Base-by-base conservation (phyloP, 2,329 filamentous ascomycete species). In the Pseudogymnoascus sp. region DNA sequence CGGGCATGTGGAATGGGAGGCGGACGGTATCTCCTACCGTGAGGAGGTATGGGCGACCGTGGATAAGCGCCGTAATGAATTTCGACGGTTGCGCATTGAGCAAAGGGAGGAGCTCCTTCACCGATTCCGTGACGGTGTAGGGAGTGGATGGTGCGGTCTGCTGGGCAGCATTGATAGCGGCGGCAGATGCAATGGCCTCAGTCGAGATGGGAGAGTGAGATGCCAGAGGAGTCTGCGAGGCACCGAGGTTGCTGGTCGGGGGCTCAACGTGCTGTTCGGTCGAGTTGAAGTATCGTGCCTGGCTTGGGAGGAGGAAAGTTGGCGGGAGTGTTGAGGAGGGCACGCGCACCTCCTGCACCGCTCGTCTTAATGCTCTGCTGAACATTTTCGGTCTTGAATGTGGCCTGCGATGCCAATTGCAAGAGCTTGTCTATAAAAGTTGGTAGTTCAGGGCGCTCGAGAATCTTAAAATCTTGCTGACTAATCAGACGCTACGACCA, bases 21-120 rank as follows among this genome's bases (percentile, higher is more conserved):
- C 89, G 88, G 58, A 94, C 75, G 63, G 81, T 79, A 76, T 94
- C 90, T 67, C 90, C 90, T 47, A 81, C 78, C 6, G 88, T 92
- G 66, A 94, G 81, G 33, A 94, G 87, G 77, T 93, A 94, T 6
- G 89, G 88, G 60, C 82, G 84, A 30, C 85, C 88, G 76, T 94
- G 87, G 75, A 95, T 87, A 76, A 92, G 89, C 61, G 88, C 79
- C 50, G 86, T 90, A 70, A 90, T 84, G 79, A 93, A 94, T 80
- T 91, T 88, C 20, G 81, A 78, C 2, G 86, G 84, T 76, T 94
- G 90, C 9, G 86, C 81, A 67, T 81, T 82, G 57, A 94, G 84
- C 54, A 90, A 79, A 1, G 89, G 88, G 30, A 92, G 83, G 57
- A 91, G 81, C 64, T 80, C 71, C 65, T 77, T 78, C 64, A 89